phyloP scores from a whole-genome alignment of 2,329 filamentous ascomycete genomes.

The Cordyceps militaris region DNA sequence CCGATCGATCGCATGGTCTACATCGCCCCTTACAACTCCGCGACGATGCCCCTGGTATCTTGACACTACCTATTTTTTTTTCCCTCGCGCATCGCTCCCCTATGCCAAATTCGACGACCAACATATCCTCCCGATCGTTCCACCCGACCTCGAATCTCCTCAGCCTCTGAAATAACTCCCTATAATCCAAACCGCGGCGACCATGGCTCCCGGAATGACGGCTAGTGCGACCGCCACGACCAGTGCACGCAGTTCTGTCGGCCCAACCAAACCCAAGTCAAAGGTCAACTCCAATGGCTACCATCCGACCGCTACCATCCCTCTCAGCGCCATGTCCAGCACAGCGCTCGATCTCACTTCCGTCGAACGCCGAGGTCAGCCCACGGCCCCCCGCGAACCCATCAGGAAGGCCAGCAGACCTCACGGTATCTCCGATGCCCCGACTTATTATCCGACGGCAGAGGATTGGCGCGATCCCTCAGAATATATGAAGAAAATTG shows the following conservation, averaged over 20 bases:
- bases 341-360: conserved; percentile 73
- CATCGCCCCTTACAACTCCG: conserved; percentile 4
- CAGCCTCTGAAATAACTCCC: not conserved
- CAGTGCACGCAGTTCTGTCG: conserved; percentile 10
- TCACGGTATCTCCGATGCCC: conserved; percentile 81
- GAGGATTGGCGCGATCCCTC: conserved; percentile 95
- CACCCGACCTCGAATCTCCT: not conserved
- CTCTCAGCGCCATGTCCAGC: conserved; percentile 50
- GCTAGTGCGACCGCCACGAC: conserved; percentile 6
- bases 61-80: conserved; percentile 1
- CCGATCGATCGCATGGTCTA: conserved; percentile 5
- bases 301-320: conserved; percentile 40
- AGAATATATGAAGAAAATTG: conserved; percentile 88
- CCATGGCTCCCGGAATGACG: conserved; percentile 10
- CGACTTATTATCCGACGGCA: conserved; percentile 80
- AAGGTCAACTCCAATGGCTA: conserved; percentile 48
- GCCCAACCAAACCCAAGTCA: conserved; percentile 40
- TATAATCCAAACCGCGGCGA: not conserved
- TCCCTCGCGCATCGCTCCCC: conserved; percentile 1
- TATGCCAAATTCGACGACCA: not conserved
- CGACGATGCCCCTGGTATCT: conserved; percentile 14
- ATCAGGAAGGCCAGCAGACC: conserved; percentile 71
- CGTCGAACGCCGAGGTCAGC: conserved; percentile 84
- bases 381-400: conserved; percentile 67
- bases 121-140: not conserved